Base-by-base conservation (phyloP, 371 early-diverging fungal species). In the Fennellomyces sp. region DNA sequence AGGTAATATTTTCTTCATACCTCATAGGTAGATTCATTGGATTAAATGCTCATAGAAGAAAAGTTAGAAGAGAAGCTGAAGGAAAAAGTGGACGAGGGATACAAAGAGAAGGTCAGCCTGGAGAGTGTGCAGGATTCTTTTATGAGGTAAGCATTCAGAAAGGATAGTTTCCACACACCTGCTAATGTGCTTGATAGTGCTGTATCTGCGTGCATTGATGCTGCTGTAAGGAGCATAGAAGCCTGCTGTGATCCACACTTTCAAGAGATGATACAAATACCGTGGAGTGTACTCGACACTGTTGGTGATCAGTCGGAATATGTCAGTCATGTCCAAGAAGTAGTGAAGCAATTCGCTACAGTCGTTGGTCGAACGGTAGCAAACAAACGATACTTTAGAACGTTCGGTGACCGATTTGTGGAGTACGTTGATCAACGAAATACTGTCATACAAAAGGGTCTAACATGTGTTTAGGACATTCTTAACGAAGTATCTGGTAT, bases 291-390 rank as follows among this genome's bases (percentile, higher is more conserved):
- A 0, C 65, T 96, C 63, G 88, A 91, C 53, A 73, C 87, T 2
- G 97, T 96, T 7, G 98, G 97, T 7, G 98, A 98, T 69, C 96
- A 96, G 65, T 94, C 94, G 0, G 90, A 86, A 51, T 95, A 96
- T 72, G 88, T 97, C 21, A 82, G 84, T 2, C 69, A 76, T 61
- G 78, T 93, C 28, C 85, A 85, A 27, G 74, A 70, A 13, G 74
- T 76, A 5, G 69, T 93, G 12, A 68, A 68, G 31, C 63, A 66
- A 1, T 74, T 80, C 45, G 77, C 88, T 1, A 73, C 78, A 2
- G 60, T 81, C 3, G 75, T 92, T 5, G 81, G 89, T 25, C 76
- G 75, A 38, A 65, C 77, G 6, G 72, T 97, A 27, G 83, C 87
- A 23, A 89, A 83, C 52, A 72, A 82, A 54, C 86, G 92, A 39